Evolutionary conservation across 2,329 filamentous ascomycete species (phyloP), one percentile per base, ranked within the genome.

Genomic region (Pseudocercospora ulei): DNA sequence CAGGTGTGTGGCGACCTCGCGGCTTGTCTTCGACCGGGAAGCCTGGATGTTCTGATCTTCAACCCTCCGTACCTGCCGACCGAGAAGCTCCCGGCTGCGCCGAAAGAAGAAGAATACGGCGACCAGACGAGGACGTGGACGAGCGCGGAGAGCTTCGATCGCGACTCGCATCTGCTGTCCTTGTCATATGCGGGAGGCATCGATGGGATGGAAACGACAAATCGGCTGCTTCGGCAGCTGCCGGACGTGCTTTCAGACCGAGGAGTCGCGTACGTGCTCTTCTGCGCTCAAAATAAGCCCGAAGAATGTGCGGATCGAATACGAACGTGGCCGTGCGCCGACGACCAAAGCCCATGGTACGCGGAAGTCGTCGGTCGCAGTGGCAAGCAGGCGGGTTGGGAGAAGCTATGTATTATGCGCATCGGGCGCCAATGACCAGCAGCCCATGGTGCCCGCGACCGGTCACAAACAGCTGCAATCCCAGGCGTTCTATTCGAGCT

Each of bases 1-100:
- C 73, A 79, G 12, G 58, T 80, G 16, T 76, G 76, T 42, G 79
- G 75, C 1, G 84, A 96, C 56, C 69, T 98, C 0, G 69, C 72
- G 3, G 62, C 71, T 2, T 66, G 78, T 0, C 64, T 92, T 25
- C 70, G 72, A 5, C 56, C 65, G 0, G 66, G 69, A 2, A 62
- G 64, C 24, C 72, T 93, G 3, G 90, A 98, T 57, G 72, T 98
- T 7, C 70, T 98, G 46, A 72, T 98, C 17, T 98, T 96, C 70
- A 98, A 98, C 58, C 90, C 90, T 37, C 90, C 90, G 0, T 98
- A 98, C 59, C 90, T 98, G 8, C 90, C 90, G 2, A 92, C 87
- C 2, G 72, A 79, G 16, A 73, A 77, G 25, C 64, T 92, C 43
- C 87, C 88, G 1, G 27, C 47, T 5, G 35, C 35, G 25, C 31